Evolutionary conservation across 1,139 yeast species (phyloP), one percentile per base, ranked within the genome.

Genomic region (Kluyveromyces sp.): DNA sequence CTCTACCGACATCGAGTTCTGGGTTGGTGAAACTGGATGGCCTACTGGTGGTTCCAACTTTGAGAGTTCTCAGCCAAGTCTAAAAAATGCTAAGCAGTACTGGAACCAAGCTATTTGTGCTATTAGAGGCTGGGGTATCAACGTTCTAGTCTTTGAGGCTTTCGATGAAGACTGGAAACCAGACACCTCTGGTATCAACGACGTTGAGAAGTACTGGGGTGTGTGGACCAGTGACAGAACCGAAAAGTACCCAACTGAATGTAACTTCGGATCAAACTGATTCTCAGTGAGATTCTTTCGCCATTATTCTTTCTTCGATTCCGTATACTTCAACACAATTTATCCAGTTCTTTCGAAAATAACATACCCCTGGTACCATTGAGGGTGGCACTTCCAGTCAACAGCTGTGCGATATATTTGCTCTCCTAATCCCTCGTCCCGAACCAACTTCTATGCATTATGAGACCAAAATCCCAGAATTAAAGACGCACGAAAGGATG

Each of bases 21-120:
- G 92, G 88, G 92, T 89, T 60, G 97, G 97, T 64, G 97, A 92
- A 74, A 92, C 97, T 54, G 98, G 97, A 57, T 89, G 96, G 96
- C 95, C 97, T 63, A 78, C 95, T 37, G 80, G 74, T 11, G 98
- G 98, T 66, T 79, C 87, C 52, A 68, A 72, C 64, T 88, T 69
- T 58, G 85, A 79, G 61, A 44, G 60, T 51, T 67, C 92, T 45
- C 62, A 67, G 39, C 96, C 97, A 57, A 66, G 80, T 57, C 74
- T 78, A 46, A 73, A 65, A 40, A 87, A 86, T 61, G 96, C 97
- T 49, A 71, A 74, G 61, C 65, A 67, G 57, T 88, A 74, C 78
- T 92, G 94, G 94, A 77, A 80, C 66, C 77, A 85, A 58, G 95
- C 86, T 53, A 72, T 89, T 57, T 88, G 96, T 70, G 94, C 88